Percentiles rank a stretch among this genome's conserved stretches.
Conservation (phyloP, 208 protist species). For the Leishmania martiniquensis region DNA sequence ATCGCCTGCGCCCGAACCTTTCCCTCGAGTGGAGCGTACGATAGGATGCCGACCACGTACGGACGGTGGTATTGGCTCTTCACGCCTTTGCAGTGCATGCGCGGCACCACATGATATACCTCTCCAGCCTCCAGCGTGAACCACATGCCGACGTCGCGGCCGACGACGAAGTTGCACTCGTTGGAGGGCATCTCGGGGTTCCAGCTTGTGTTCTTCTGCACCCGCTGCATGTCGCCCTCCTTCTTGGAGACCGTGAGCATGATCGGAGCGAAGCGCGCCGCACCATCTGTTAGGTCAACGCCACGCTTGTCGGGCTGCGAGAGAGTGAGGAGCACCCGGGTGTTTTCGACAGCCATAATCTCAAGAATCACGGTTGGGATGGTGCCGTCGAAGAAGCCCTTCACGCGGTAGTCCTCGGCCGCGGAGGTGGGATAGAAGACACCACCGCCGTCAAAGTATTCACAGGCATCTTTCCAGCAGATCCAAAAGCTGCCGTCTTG, state of each 20-base stretch:
- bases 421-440: constrained; percentile 32
- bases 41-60: constrained; percentile 56
- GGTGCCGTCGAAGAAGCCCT: constrained; percentile 47
- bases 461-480: constrained; percentile 41
- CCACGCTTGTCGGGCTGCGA: constrained; percentile 81
- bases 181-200: constrained; percentile 38
- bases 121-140: constrained; percentile 58
- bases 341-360: constrained; percentile 42
- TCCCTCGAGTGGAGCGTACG: constrained; percentile 28
- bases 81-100: constrained; percentile 59
- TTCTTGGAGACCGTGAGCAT: constrained; percentile 54
- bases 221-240: constrained; percentile 24
- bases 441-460: constrained; percentile 75
- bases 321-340: constrained; percentile 45
- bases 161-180: constrained; percentile 59
- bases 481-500: constrained; percentile 55
- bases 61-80: constrained; percentile 37
- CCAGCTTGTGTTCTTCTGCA: constrained; percentile 37
- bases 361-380: constrained; percentile 55
- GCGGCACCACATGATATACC: constrained; percentile 69
- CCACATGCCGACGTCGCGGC: constrained; percentile 58
- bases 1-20: constrained; percentile 51
- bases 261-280: constrained; percentile 47
- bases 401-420: constrained; percentile 57
- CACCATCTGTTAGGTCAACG: constrained; percentile 16